phyloP scores from a whole-genome alignment of 2,329 filamentous ascomycete genomes.

The Colletotrichum sp. region DNA sequence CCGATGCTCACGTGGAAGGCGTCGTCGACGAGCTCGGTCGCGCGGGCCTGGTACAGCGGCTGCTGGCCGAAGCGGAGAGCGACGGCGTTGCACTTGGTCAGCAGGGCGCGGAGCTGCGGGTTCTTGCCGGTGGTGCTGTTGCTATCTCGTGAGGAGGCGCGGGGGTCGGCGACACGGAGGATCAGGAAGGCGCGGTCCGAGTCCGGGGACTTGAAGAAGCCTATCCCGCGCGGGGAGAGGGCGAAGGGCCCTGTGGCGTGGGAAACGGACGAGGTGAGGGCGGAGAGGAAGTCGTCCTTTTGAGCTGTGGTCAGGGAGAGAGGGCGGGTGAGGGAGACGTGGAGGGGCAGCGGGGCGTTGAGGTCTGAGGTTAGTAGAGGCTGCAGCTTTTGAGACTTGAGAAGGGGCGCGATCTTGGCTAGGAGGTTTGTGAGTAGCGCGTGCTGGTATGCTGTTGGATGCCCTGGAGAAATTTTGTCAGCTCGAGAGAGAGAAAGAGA shows the following conservation, averaged over 20 bases:
- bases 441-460: constrained; percentile 55
- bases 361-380: constrained; percentile 80
- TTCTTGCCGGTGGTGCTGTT: constrained; percentile 40
- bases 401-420: constrained; percentile 36
- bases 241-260: constrained; percentile 38
- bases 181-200: constrained; percentile 86
- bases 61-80: constrained; percentile 69
- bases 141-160: neutral
- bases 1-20: constrained; percentile 90
- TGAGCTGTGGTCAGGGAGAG: constrained; percentile 75
- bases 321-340: constrained; percentile 88
- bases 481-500: neutral
- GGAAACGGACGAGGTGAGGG: constrained; percentile 51
- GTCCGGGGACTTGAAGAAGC: constrained; percentile 58
- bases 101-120: constrained; percentile 64
- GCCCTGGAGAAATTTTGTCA: constrained; percentile 47
- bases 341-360: constrained; percentile 78
- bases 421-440: constrained; percentile 50
- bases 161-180: constrained; percentile 57
- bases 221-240: constrained; percentile 43
- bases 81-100: constrained; percentile 70
- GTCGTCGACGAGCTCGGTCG: constrained; percentile 31
- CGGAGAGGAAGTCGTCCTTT: constrained; percentile 70
- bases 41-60: constrained; percentile 63
- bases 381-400: constrained; percentile 52